Evolutionary conservation across 202 grass and related monocot genomes (phyloP), one percentile per base, ranked within the genome.

Genomic region (Bolboschoenoplectus hybrid): DNA sequence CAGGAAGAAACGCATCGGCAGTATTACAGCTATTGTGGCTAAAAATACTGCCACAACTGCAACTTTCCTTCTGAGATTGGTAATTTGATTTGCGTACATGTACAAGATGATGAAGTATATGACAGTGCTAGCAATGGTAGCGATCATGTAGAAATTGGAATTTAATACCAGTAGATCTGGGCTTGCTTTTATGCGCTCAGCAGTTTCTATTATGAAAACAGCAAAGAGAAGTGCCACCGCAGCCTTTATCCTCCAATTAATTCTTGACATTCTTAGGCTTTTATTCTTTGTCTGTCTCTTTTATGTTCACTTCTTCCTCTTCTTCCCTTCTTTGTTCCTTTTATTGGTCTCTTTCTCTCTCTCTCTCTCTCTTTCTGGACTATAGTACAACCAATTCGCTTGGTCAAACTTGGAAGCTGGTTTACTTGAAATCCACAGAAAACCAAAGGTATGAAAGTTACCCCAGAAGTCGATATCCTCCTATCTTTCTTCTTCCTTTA

Each of bases 1-100:
- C 14, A 82, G 43, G 43, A 64, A 44, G 61, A 67, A 82, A 32
- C 41, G 58, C 41, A 82, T 67, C 6, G 80, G 80, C 7, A 82
- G n/a, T 7, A 82, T 82, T 12, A 36, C 5, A 14, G 16, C 43
- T 32, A 66, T 51, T 5, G 11, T 12, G 46, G 7, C 80, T 65
- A 82, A 26, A 13, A 46, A 63, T 51, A 49, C 45, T 2, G 43
- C 17, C 26, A 13, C 7, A 12, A 82, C 19, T 16, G 45, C 20
- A 62, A 44, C 43, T 39, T 67, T 82, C 6, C 80, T 47, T 51
- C 9, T 66, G 41, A 47, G 44, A 82, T 6, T 66, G 13, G 58
- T 51, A 8, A 75, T 2, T 35, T 75, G 47, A 52, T 75, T 52
- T 6, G 53, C 20, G 10, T 52, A 52, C 20, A 75, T 51, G 3